phyloP scores from a whole-genome alignment of 495 filamentous ascomycete species.

The Hypoxylon rickii region DNA sequence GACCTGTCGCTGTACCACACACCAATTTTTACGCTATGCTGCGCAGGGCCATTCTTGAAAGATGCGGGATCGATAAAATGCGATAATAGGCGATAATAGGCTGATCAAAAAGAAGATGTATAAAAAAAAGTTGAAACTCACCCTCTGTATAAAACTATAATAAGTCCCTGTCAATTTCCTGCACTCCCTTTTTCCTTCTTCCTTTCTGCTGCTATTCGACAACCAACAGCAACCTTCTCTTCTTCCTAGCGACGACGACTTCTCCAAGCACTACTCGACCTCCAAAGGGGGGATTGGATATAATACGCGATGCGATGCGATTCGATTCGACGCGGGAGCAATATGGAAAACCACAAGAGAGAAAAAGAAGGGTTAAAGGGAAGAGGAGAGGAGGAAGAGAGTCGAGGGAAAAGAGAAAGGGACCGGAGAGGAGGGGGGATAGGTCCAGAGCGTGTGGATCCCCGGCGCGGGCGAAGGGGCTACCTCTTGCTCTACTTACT shows the following conservation, averaged over 20 bases:
- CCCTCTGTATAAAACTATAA: no score
- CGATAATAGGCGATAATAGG: background rate
- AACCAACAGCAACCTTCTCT: constrained; percentile 30
- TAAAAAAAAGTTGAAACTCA: constrained; percentile 20
- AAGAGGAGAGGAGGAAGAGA: constrained; percentile 23
- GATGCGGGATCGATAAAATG: constrained; percentile 5
- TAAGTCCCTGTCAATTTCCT: constrained; percentile 8
- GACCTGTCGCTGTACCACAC: constrained; percentile 34
- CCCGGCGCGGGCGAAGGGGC: constrained; percentile 29
- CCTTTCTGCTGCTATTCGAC: constrained; percentile 23
- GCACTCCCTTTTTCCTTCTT: background rate
- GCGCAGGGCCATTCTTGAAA: constrained; percentile 15
- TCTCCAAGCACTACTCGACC: constrained; percentile 35
- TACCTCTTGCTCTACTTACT: constrained; percentile 10
- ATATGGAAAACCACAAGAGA: constrained; percentile 25
- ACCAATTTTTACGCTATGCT: constrained; percentile 25
- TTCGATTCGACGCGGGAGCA: constrained; percentile 18
- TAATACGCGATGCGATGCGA: constrained; percentile 25
- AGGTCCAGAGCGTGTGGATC: constrained; percentile 30
- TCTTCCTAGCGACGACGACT: constrained; percentile 30
- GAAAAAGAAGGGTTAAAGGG: constrained; percentile 20
- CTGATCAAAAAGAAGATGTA: constrained; percentile 2
- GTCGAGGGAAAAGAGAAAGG: constrained; percentile 36
- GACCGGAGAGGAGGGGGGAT: constrained; percentile 33
- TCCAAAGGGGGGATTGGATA: constrained; percentile 13